Base-by-base conservation (phyloP, 2,329 filamentous ascomycete genomes). In the Beauveria sp. region DNA sequence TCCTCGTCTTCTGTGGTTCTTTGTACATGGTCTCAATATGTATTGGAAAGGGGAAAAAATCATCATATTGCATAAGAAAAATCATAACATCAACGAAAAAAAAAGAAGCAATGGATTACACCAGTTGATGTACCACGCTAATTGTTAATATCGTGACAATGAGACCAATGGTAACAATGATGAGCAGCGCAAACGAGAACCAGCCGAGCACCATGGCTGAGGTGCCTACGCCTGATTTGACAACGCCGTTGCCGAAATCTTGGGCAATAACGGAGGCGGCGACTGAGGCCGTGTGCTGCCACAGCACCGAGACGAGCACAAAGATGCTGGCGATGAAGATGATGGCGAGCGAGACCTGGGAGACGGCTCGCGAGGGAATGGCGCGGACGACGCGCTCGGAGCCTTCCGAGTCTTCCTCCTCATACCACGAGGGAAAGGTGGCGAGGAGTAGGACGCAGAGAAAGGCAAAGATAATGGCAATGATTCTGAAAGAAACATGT, bases 91-190 rank as follows among this genome's bases (percentile, higher is more conserved):
- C 7, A n/a, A 26, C 12, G 22, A 52, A 52, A 42, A 12, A 53
- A 28, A 45, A 45, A 55, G 12, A 8, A 38, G 28, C n/a, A 6
- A 38, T 6, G 34, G 34, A 24, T 42, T 73, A 75, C 60, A 77
- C 77, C 71, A 85, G 76, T 69, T 89, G 82, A 67, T 86, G 82
- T 66, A 97, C 78, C 61, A 96, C 82, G 67, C 87, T 84, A 72
- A 97, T 95, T 77, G 92, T 97, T 73, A 98, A 78, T 70, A 97
- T 96, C 92, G 98, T 98, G 70, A 97, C 89, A 65, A 99, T 79
- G 74, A 98, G 76, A 61, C 93, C 95, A 70, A 98, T 95, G 54
- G 93, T 98, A 58, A 98, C 93, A 64, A 98, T 88, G 69, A 99
- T 96, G 66, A 99, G 81, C 58, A 98, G 75, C 24, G 90, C 89